Conservation (phyloP, 1,284 basidiomycete genomes). For the Trichosporon asahii region DNA sequence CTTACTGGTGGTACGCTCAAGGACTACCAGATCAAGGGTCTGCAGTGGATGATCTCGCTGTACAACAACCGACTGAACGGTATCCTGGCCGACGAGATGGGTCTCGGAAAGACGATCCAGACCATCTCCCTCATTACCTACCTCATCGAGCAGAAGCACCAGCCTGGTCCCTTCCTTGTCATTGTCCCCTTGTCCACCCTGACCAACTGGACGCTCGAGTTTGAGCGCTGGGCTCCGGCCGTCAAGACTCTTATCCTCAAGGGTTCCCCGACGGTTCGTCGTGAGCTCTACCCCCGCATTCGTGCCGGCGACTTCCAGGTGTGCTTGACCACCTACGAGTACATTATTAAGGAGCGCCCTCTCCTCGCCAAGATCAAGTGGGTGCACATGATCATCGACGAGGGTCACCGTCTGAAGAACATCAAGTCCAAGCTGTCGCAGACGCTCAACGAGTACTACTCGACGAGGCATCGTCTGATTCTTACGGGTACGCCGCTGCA, state of each 20-base stretch:
- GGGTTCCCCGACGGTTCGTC: constrained; percentile 68
- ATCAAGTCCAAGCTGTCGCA: constrained; percentile 91
- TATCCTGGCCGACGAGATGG: constrained; percentile 93
- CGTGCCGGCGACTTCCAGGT: constrained; percentile 78
- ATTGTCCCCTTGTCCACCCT: constrained; percentile 97
- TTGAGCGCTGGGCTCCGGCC: constrained; percentile 91
- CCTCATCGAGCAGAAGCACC: constrained; percentile 87
- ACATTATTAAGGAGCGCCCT: constrained; percentile 96
- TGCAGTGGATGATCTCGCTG: constrained; percentile 95
- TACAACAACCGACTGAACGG: constrained; percentile 91
- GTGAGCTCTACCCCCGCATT: constrained; percentile 45
- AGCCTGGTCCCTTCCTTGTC: constrained; percentile 92
- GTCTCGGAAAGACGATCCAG: constrained; percentile 92
- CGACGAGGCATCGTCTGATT: constrained; percentile 89
- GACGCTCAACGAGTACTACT: constrained; percentile 90
- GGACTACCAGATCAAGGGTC: constrained; percentile 88
- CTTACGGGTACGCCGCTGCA: constrained; percentile 97
- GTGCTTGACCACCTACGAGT: constrained; percentile 95
- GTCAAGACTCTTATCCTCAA: constrained; percentile 88
- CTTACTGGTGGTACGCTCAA: constrained; percentile 82
- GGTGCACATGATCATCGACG: constrained; percentile 99
- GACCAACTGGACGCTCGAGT: constrained; percentile 97
- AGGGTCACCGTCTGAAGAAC: constrained; percentile 99
- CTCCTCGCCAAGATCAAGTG: constrained; percentile 89
- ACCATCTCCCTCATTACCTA: constrained; percentile 96